phyloP scores from a whole-genome alignment of 495 filamentous ascomycete species.

The Penicillium fimorum region DNA sequence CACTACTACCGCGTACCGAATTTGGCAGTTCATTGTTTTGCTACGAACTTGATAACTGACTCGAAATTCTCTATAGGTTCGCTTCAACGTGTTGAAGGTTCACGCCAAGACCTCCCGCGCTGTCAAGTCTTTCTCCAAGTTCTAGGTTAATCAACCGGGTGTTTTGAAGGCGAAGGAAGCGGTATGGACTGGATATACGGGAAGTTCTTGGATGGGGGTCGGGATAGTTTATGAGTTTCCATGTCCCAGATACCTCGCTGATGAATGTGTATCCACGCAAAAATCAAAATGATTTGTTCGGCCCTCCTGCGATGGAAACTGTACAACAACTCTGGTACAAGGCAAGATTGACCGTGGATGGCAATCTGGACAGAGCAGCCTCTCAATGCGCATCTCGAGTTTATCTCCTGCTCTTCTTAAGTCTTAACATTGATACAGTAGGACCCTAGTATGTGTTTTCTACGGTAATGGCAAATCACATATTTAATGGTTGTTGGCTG shows the following conservation, averaged over 20 bases:
- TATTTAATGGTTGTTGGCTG: background rate
- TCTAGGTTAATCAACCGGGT: conserved; percentile 60
- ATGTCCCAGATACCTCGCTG: conserved; percentile 50
- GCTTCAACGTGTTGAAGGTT: conserved; percentile 96
- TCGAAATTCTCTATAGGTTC: conserved; percentile 59
- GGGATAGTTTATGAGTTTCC: conserved; percentile 52
- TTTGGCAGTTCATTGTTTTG: background rate
- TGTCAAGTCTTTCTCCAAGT: conserved; percentile 97
- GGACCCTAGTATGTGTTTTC: background rate
- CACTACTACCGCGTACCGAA: background rate
- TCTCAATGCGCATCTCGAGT: conserved; percentile 21
- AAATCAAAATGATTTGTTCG: conserved; percentile 47
- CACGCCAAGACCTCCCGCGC: conserved; percentile 65
- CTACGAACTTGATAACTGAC: conserved; percentile 22
- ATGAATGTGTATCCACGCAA: conserved; percentile 50
- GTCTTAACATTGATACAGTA: background rate
- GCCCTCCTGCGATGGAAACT: conserved; percentile 35
- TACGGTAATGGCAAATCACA: background rate
- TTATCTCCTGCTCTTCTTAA: conserved; percentile 17
- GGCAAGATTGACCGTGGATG: conserved; percentile 11
- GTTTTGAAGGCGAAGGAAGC: conserved; percentile 45
- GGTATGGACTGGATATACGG: conserved; percentile 46
- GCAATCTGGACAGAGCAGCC: conserved; percentile 13
- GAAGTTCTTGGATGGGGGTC: conserved; percentile 42
- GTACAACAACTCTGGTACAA: conserved; percentile 26